These are phyloP conservation scores for Phytophthora pinifolia DNA, from an alignment of 352 stramenopile species.

Conservation along the genomic window DNA sequence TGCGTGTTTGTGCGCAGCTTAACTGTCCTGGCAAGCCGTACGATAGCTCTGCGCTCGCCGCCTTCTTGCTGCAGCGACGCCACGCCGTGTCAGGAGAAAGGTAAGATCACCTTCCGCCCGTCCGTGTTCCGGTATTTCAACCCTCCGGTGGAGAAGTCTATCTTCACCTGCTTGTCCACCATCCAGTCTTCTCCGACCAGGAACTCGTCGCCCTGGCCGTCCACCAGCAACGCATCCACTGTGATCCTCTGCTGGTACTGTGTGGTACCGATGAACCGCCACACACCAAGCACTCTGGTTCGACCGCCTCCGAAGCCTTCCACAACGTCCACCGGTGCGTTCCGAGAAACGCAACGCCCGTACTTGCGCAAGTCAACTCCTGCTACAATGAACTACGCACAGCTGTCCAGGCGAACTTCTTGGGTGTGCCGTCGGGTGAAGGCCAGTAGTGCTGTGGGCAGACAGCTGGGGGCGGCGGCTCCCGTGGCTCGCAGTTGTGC, in stretches of 20 bases:
- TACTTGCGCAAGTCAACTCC: conserved; percentile 2
- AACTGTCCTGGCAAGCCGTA: conserved; percentile 4
- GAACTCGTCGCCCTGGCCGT: conserved; percentile 3
- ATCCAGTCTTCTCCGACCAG: conserved; percentile 19
- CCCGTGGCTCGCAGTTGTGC: conserved; percentile 1
- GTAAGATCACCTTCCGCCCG: conserved; percentile 2
- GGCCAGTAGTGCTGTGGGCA: conserved; percentile 7
- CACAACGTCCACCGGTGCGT: conserved; percentile 3
- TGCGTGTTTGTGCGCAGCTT: conserved; percentile 13
- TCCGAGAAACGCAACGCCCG: not conserved
- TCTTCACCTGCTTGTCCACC: conserved; percentile 3
- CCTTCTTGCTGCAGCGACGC: not conserved
- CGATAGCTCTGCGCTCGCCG: not conserved
- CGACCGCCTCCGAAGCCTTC: conserved; percentile 14
- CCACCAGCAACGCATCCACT: conserved; percentile 6
- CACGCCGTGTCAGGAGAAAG: conserved; percentile 8
- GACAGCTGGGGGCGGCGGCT: not conserved
- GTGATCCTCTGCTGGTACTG: conserved; percentile 4
- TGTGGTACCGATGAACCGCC: not conserved
- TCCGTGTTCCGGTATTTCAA: not conserved
- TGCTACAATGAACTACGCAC: not conserved
- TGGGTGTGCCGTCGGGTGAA: not conserved
- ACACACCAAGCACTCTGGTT: conserved; percentile 3
- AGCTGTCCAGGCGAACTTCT: conserved; percentile 9
- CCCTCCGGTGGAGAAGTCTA: conserved; percentile 6